Percentiles rank a stretch among this genome's conserved stretches.
phyloP scores from a whole-genome alignment of 2,329 filamentous ascomycete genomes.

The Amauroascus niger region DNA sequence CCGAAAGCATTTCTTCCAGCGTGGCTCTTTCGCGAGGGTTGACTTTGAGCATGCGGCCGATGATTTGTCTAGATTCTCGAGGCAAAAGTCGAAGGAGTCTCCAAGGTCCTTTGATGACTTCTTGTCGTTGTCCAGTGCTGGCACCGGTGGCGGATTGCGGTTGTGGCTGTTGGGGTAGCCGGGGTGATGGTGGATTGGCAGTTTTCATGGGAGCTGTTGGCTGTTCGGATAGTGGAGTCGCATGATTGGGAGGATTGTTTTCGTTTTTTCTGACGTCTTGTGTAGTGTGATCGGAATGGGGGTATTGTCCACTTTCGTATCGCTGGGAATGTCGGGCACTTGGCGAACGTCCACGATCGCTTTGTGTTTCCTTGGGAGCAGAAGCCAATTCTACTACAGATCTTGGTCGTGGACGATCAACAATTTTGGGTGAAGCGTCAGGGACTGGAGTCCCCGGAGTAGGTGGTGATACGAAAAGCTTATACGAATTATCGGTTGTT shows the following conservation, averaged over 20 bases:
- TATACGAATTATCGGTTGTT: conserved; percentile 85
- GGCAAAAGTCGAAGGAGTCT: conserved; percentile 77
- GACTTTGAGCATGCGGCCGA: conserved; percentile 84
- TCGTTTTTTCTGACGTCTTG: conserved; percentile 12
- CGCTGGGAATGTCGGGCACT: neutral
- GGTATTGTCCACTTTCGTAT: neutral
- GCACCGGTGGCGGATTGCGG: conserved; percentile 16
- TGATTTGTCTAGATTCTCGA: conserved; percentile 78
- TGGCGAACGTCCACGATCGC: neutral
- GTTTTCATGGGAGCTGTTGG: conserved; percentile 15
- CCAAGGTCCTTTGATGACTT: conserved; percentile 87
- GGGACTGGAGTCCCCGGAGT: conserved; percentile 54
- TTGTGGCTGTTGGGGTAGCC: conserved; percentile 8
- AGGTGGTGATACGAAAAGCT: conserved; percentile 78
- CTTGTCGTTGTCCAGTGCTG: conserved; percentile 40
- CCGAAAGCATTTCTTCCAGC: conserved; percentile 74
- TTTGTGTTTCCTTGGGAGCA: conserved; percentile 18
- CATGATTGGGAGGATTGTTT: conserved; percentile 3
- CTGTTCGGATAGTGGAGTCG: conserved; percentile 14
- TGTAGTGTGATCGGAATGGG: conserved; percentile 7
- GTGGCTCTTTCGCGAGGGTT: conserved; percentile 73
- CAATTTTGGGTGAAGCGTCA: conserved; percentile 31
- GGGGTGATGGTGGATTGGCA: conserved; percentile 12
- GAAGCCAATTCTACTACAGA: conserved; percentile 30
- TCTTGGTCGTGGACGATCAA: conserved; percentile 26